These are phyloP conservation scores for Aspergillus felis DNA, from an alignment of 2,329 filamentous ascomycete species.

Conservation along the genomic window DNA sequence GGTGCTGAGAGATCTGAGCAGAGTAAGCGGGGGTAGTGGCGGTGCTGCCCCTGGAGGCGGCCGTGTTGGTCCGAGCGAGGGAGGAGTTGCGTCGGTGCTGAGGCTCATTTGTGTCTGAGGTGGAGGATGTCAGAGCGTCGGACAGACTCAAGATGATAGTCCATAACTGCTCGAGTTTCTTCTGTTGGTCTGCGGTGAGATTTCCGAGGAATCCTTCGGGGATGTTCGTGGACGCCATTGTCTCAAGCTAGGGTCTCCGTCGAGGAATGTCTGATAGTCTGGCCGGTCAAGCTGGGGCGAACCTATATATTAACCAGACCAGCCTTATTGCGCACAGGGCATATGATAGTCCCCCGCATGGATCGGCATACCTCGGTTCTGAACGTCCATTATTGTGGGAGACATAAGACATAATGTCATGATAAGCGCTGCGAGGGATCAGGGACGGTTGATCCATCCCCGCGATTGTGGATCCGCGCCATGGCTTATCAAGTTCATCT, in stretches of 20 bases:
- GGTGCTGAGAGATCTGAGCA: slow-evolving; percentile 16
- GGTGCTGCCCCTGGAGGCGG: slow-evolving; percentile 58
- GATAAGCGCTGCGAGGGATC: neutral
- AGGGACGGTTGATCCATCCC: neutral
- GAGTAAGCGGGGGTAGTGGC: slow-evolving; percentile 38
- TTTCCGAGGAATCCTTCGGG: slow-evolving; percentile 71
- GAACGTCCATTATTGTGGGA: neutral
- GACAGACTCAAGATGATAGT: slow-evolving; percentile 58
- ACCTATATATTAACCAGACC: neutral
- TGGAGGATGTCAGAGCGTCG: slow-evolving; percentile 50
- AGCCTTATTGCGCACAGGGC: neutral
- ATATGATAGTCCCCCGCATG: neutral
- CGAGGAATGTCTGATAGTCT: neutral
- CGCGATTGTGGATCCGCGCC: neutral
- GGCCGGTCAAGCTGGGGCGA: neutral
- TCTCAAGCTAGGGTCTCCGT: neutral
- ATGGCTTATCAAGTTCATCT: neutral
- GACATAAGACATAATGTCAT: neutral
- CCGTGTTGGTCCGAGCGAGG: slow-evolving; percentile 32
- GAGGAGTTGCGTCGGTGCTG: slow-evolving; percentile 35
- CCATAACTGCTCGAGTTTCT: slow-evolving; percentile 86
- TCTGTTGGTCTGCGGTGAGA: slow-evolving; percentile 78
- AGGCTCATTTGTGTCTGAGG: slow-evolving; percentile 48
- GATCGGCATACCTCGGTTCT: neutral
- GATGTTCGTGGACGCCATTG: slow-evolving; percentile 9